Base-by-base conservation (phyloP, 2,329 filamentous ascomycete species). In the Ploettnerulaceae sp. region DNA sequence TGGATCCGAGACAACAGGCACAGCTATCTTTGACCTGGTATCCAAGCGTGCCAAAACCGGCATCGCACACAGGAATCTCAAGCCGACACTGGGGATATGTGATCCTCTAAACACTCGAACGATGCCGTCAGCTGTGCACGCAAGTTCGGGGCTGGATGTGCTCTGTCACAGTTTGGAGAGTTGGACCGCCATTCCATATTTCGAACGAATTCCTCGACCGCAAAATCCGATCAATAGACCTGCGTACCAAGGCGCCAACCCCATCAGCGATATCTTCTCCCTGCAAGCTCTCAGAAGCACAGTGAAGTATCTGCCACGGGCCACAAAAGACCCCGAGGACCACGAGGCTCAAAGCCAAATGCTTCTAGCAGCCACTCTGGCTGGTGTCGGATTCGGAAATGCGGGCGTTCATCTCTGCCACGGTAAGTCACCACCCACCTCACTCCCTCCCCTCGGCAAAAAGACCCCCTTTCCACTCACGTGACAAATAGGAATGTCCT, bases 191-290 rank as follows among this genome's bases (percentile, higher is more conserved):
- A 97, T 98, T 53, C 94, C 94, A 0, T 98, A 89, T 71, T 76
- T 86, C 58, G 85, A 95, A 72, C 82, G 93, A 40, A 80, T 75
- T 0, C 93, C 93, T 0, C 76, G 91, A 2, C 94, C 94, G 0
- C 69, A 79, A 3, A 97, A 98, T 65, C 93, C 94, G 0, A 87
- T 98, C 57, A 76, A 91, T 50, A 77, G 93, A 3, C 93, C 93
- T 0, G 90, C 93, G 0, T 98, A 98, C 64, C 93, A 98, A 67
- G 93, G 93, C 31, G 89, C 93, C 5, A 98, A 98, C 65, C 93
- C 93, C 2, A 98, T 98, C 59, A 94, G 87, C 33, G 93, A 98
- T 64, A 91, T 98, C 56, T 98, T 98, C 72, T 94, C 88, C 3
- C 75, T 98, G 15, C 84, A 87, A 58, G 90, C 93, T 0, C 76